phyloP scores from a whole-genome alignment of 2,329 filamentous ascomycete genomes.

The Bipolaris zeicola region DNA sequence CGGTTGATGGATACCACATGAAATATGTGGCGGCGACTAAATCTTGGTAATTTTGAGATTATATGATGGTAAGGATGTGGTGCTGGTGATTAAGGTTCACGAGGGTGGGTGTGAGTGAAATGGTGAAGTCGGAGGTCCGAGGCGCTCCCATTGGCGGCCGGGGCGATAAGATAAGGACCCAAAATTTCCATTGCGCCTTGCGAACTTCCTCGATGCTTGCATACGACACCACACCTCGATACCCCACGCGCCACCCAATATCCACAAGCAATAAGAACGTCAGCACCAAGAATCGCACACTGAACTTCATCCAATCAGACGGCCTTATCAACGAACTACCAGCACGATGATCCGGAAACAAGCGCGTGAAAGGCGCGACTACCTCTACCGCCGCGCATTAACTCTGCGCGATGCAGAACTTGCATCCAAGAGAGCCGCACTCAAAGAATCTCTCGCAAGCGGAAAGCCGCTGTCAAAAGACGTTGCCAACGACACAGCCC shows the following conservation, averaged over 20 bases:
- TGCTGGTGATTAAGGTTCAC: background rate
- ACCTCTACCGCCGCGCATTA: conserved; percentile 80
- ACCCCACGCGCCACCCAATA: background rate
- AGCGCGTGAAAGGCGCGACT: conserved; percentile 79
- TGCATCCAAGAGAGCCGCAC: conserved; percentile 84
- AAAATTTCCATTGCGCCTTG: conserved; percentile 15
- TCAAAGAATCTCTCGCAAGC: conserved; percentile 84
- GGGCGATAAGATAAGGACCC: conserved; percentile 16
- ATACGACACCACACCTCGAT: conserved; percentile 2
- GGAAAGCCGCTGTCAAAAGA: conserved; percentile 82
- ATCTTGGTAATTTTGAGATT: background rate
- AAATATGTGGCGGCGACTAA: no score
- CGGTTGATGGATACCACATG: no score
- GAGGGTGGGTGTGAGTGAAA: background rate
- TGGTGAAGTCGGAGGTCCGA: conserved; percentile 12
- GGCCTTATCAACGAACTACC: background rate
- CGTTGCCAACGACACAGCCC: conserved; percentile 82
- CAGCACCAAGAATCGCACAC: background rate
- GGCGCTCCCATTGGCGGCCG: conserved; percentile 1
- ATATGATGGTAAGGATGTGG: background rate
- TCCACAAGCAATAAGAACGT: background rate
- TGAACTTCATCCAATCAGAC: background rate
- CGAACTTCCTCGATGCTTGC: conserved; percentile 4
- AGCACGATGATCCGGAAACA: conserved; percentile 54
- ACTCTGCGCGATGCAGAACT: conserved; percentile 82